These are phyloP conservation scores for Debaryomyces robertsiae DNA, from an alignment of 1,139 yeast species.

Conservation along the genomic window DNA sequence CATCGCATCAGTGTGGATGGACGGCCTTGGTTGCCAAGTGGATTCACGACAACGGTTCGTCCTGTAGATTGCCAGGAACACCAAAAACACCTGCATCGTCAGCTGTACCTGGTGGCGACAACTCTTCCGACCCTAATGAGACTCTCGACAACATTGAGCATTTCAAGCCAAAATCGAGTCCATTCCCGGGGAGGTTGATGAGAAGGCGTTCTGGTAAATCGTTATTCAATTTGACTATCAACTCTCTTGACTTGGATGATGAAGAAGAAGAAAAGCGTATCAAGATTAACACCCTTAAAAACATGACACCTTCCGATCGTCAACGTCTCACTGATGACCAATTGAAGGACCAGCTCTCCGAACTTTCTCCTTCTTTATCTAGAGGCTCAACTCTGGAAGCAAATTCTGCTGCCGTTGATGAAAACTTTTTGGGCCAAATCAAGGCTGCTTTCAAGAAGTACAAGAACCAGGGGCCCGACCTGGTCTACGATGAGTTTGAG, in stretches of 20 bases:
- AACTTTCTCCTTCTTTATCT: constrained; percentile 36
- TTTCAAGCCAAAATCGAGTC: constrained; percentile 48
- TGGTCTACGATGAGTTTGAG: constrained; percentile 61
- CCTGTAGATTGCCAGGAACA: constrained; percentile 56
- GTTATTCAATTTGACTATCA: constrained; percentile 64
- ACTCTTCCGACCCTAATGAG: constrained; percentile 24
- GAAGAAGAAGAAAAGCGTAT: constrained; percentile 45
- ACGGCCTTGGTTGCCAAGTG: constrained; percentile 92
- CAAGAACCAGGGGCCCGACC: constrained; percentile 37
- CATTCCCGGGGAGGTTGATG: constrained; percentile 56
- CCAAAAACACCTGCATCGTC: constrained; percentile 57
- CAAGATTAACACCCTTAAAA: constrained; percentile 5
- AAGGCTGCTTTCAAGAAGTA: constrained; percentile 55
- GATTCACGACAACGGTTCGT: constrained; percentile 87
- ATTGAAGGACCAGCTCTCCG: constrained; percentile 26
- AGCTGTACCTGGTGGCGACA: constrained; percentile 23
- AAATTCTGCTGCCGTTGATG: constrained; percentile 33
- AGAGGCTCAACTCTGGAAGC: constrained; percentile 37
- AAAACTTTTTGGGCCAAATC: constrained; percentile 51
- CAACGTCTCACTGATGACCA: neutral
- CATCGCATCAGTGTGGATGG: constrained; percentile 98
- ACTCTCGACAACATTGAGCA: constrained; percentile 31
- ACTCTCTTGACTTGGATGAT: constrained; percentile 64
- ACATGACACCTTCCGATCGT: neutral
- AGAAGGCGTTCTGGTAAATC: constrained; percentile 77